Evolutionary conservation across 495 filamentous ascomycete genomes (phyloP).

Genomic region (Hypoxylon cercidicola): DNA sequence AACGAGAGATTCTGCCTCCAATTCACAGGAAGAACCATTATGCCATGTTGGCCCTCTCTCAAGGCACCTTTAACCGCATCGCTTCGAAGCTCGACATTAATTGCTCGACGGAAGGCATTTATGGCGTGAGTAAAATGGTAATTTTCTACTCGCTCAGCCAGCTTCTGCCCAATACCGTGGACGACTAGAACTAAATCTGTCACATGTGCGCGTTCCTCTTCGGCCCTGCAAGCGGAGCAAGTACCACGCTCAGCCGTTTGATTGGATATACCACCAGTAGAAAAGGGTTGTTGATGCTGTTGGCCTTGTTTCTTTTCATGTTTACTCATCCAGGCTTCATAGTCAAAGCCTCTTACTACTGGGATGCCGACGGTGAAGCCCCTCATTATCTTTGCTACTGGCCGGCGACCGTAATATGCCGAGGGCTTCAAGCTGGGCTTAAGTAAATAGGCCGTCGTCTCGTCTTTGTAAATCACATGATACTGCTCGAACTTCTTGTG

Average conservation of each 20-base stretch:
- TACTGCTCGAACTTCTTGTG: constrained; percentile 68
- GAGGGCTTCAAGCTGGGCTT: constrained; percentile 84
- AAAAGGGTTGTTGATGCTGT: constrained; percentile 44
- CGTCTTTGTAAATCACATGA: constrained; percentile 85
- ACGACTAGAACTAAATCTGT: constrained; percentile 91
- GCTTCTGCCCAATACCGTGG: constrained; percentile 95
- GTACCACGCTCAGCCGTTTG: constrained; percentile 48
- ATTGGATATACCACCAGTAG: constrained; percentile 38
- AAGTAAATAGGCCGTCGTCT: constrained; percentile 77
- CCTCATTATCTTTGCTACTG: constrained; percentile 85
- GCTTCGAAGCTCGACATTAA: constrained; percentile 85
- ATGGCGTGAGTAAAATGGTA: constrained; percentile 97
- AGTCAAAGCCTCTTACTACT: constrained; percentile 88
- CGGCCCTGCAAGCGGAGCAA: constrained; percentile 64
- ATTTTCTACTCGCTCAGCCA: constrained; percentile 95
- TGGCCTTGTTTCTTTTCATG: constrained; percentile 60
- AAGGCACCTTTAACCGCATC: constrained; percentile 78
- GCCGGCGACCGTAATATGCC: constrained; percentile 77
- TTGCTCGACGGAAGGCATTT: constrained; percentile 84
- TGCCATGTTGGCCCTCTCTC: constrained; percentile 68
- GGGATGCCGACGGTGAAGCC: constrained; percentile 83
- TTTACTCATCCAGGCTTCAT: constrained; percentile 76
- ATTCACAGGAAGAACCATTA: constrained; percentile 73
- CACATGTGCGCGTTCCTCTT: constrained; percentile 73
- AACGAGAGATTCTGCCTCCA: constrained; percentile 90